A percentile compares a stretch with the other conserved stretches of the same genome.
Evolutionary conservation across 805 yeast species (phyloP).

Genomic region (Wickerhamomyces bovis): DNA sequence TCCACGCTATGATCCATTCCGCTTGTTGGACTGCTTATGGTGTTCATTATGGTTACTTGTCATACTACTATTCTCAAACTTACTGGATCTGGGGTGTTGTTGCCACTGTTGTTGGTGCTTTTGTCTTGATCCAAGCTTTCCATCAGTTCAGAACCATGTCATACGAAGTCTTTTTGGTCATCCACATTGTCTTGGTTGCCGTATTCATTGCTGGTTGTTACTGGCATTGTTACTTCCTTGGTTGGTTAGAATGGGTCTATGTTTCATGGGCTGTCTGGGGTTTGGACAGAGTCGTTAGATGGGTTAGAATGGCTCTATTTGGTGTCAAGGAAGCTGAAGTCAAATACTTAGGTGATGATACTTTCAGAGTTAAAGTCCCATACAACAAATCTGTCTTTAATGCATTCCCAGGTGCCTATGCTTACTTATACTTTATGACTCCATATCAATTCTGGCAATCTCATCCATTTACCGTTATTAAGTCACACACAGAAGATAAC

Average conservation of each 20-base stretch:
- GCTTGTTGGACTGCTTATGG: slow-evolving; percentile 12
- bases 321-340: slow-evolving; percentile 14
- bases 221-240: slow-evolving; percentile 41
- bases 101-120: slow-evolving; percentile 36
- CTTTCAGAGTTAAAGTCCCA: slow-evolving; percentile 34
- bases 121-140: slow-evolving; percentile 33
- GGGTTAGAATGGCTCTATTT: slow-evolving; percentile 26
- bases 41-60: slow-evolving; percentile 1
- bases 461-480: slow-evolving; percentile 60
- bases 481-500: slow-evolving; percentile 30
- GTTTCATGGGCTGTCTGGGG: slow-evolving; percentile 21
- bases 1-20: slow-evolving; percentile 18
- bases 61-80: slow-evolving; percentile 2
- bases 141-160: slow-evolving; percentile 42
- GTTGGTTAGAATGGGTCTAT: slow-evolving; percentile 35
- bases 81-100: slow-evolving; percentile 34
- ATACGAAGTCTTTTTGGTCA: slow-evolving; percentile 57
- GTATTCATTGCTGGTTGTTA: slow-evolving; percentile 49
- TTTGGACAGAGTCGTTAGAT: slow-evolving; percentile 39
- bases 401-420: slow-evolving; percentile 47
- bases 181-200: slow-evolving; percentile 52
- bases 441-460: slow-evolving; percentile 53
- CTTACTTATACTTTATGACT: slow-evolving; percentile 47
- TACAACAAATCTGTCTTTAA: slow-evolving; percentile 39
- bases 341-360: slow-evolving; percentile 29